phyloP scores from a whole-genome alignment of 495 filamentous ascomycete genomes.

The Schizothecium vesticola region DNA sequence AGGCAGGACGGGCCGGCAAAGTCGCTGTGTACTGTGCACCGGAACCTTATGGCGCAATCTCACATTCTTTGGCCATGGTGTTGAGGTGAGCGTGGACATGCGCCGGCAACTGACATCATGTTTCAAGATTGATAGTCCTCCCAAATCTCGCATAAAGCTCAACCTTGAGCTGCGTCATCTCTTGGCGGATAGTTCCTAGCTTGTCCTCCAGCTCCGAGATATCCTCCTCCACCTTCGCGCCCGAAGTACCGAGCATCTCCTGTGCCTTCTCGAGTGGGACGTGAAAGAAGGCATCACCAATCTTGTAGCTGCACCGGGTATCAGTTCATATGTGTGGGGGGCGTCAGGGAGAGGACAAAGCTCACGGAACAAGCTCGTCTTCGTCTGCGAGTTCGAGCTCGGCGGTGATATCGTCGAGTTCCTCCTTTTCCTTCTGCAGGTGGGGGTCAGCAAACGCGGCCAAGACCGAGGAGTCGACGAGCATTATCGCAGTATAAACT shows the following conservation, averaged over 20 bases:
- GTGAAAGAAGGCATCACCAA: slow-evolving; percentile 91
- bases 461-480: neutral
- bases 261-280: slow-evolving; percentile 79
- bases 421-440: slow-evolving; percentile 92
- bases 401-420: slow-evolving; percentile 82
- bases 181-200: slow-evolving; percentile 65
- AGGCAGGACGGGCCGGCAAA: neutral
- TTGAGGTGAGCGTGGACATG: neutral
- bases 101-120: slow-evolving; percentile 42
- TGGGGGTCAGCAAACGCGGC: slow-evolving; percentile 18
- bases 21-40: neutral
- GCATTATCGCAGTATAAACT: slow-evolving; percentile 19
- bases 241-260: slow-evolving; percentile 67
- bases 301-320: slow-evolving; percentile 68
- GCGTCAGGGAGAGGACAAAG: neutral
- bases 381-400: slow-evolving; percentile 95
- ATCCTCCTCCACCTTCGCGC: slow-evolving; percentile 66
- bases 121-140: slow-evolving; percentile 90
- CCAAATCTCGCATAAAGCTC: slow-evolving; percentile 91
- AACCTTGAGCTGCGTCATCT: slow-evolving; percentile 83
- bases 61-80: neutral
- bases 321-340: slow-evolving; percentile 12
- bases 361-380: slow-evolving; percentile 84
- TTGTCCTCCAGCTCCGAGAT: slow-evolving; percentile 71
- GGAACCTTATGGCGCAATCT: neutral